These are phyloP conservation scores for Nectriaceae sp. DNA, from an alignment of 2,329 filamentous ascomycete genomes.

Conservation along the genomic window DNA sequence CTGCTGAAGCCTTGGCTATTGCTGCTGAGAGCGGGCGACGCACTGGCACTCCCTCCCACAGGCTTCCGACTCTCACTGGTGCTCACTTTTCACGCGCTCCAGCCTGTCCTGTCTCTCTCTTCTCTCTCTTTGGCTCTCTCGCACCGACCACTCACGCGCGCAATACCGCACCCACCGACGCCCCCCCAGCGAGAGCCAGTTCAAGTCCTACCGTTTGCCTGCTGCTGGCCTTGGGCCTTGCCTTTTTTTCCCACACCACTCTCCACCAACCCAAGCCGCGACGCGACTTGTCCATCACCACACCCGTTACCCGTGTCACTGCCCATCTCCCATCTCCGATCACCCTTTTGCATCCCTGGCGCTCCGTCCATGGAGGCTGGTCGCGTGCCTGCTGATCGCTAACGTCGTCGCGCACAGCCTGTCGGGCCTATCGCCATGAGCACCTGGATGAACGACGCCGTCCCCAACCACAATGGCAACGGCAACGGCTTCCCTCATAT, in stretches of 20 bases:
- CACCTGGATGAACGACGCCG: slow-evolving; percentile 72
- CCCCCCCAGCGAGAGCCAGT: slow-evolving; percentile 1
- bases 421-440: slow-evolving; percentile 61
- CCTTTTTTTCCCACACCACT: slow-evolving; percentile 37
- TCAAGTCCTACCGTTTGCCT: slow-evolving; percentile 18
- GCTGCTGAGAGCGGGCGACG: too few species aligned
- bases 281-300: slow-evolving; percentile 46
- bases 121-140: not conserved
- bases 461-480: slow-evolving; percentile 71
- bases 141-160: slow-evolving; percentile 11
- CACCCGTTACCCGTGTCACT: slow-evolving; percentile 45
- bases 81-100: not conserved
- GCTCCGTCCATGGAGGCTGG: slow-evolving; percentile 42
- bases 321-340: slow-evolving; percentile 43
- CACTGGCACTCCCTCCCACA: too few species aligned
- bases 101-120: slow-evolving; percentile 1
- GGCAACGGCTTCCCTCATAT: slow-evolving; percentile 68
- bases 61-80: not conserved
- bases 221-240: slow-evolving; percentile 23
- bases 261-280: slow-evolving; percentile 44
- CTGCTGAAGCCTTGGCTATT: not conserved
- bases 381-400: slow-evolving; percentile 44
- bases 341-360: slow-evolving; percentile 31
- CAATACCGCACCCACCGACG: slow-evolving; percentile 3
- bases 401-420: slow-evolving; percentile 46